Conservation (phyloP, 441 rosid species). For the Sinapis alba region DNA sequence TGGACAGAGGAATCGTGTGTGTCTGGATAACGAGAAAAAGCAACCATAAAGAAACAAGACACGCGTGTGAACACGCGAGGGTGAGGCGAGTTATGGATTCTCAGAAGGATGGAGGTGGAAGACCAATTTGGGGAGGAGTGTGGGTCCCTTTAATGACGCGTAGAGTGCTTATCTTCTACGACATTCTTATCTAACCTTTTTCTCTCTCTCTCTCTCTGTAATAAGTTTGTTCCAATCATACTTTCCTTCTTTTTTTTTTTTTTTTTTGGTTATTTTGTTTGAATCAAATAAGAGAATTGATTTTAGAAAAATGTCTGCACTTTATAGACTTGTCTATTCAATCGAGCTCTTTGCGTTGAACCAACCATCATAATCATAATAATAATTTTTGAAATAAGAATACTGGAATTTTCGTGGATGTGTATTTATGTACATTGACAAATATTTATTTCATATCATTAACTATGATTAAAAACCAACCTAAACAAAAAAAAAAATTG, state of each 20-base stretch:
- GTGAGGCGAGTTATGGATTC: neutral
- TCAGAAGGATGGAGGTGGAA: neutral
- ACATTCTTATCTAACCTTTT: neutral
- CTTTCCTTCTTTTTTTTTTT: neutral
- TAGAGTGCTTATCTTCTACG: slow-evolving; percentile 4
- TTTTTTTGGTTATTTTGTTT: neutral
- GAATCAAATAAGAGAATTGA: neutral
- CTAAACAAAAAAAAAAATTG: neutral
- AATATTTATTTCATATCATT: neutral
- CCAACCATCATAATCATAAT: neutral
- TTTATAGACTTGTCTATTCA: neutral
- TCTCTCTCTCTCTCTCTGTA: neutral
- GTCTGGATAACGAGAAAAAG: neutral
- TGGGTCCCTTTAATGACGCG: neutral
- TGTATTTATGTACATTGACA: too few relatives aligned
- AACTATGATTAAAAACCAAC: neutral
- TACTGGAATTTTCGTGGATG: neutral
- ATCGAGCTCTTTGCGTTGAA: neutral
- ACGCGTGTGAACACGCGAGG: slow-evolving; percentile 5
- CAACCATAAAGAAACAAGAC: neutral
- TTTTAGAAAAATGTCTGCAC: neutral
- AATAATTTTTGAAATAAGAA: neutral
- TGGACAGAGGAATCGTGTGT: neutral
- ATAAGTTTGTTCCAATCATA: neutral
- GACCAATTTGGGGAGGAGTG: neutral